Percentiles rank a stretch among this genome's conserved stretches.
Conservation (phyloP, 1,139 yeast genomes). For the Geotrichum fermentans region DNA sequence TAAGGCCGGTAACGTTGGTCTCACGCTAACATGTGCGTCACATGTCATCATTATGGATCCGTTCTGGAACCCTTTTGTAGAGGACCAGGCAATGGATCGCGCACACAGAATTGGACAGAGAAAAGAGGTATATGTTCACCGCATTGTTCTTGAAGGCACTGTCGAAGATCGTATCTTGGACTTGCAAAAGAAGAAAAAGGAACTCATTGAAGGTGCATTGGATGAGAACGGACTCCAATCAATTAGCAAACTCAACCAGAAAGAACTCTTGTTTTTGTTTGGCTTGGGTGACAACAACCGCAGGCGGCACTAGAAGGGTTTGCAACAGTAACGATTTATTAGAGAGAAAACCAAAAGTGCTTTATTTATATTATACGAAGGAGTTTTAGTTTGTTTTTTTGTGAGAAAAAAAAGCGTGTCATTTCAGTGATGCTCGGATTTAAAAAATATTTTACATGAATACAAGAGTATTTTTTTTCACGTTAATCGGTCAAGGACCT, state of each 20-base stretch:
- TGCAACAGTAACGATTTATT: too few species aligned
- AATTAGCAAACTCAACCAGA: constrained; percentile 60
- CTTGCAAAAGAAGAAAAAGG: constrained; percentile 69
- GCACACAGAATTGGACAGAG: constrained; percentile 91
- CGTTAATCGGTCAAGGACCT: constrained; percentile 16
- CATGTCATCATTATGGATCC: constrained; percentile 90
- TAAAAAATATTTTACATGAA: too few species aligned
- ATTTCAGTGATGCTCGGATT: too few species aligned
- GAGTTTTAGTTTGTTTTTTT: neutral
- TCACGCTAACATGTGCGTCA: constrained; percentile 88
- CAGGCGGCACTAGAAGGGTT: neutral
- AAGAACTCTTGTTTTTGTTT: constrained; percentile 74
- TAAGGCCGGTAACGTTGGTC: constrained; percentile 90
- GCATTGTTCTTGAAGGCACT: constrained; percentile 59
- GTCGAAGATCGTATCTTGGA: constrained; percentile 83
- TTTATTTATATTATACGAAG: neutral
- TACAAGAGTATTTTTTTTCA: neutral
- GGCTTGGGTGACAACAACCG: constrained; percentile 45
- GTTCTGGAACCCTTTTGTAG: constrained; percentile 95
- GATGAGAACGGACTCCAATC: constrained; percentile 69
- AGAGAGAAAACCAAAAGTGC: neutral
- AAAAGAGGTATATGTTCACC: constrained; percentile 68
- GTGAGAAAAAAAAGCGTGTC: neutral
- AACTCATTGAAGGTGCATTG: constrained; percentile 72
- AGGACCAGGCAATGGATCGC: constrained; percentile 93